These are phyloP conservation scores for Suillus sp. DNA, from an alignment of 768 basidiomycete species.

Conservation along the genomic window DNA sequence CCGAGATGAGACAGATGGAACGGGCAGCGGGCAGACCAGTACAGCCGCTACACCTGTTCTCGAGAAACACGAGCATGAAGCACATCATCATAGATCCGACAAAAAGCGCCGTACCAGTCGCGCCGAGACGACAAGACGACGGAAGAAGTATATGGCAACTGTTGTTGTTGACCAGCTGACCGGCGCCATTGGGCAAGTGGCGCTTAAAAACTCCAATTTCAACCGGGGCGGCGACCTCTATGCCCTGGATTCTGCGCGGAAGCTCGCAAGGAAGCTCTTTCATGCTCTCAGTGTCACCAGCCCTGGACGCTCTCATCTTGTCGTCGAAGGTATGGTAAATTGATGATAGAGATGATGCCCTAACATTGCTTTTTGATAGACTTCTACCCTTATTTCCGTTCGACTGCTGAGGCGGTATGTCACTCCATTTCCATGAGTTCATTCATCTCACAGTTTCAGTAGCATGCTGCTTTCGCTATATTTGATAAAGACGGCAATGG, in stretches of 20 bases:
- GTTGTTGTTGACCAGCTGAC: slow-evolving; percentile 70
- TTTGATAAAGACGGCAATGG: slow-evolving; percentile 87
- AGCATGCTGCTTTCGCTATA: slow-evolving; percentile 68
- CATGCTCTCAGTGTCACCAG: slow-evolving; percentile 57
- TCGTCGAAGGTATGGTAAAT: slow-evolving; percentile 57
- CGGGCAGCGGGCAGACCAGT: slow-evolving; percentile 22
- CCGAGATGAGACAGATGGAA: slow-evolving; percentile 7
- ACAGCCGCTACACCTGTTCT: slow-evolving; percentile 9
- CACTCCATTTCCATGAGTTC: slow-evolving; percentile 1
- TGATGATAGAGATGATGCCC: not conserved
- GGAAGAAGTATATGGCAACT: slow-evolving; percentile 55
- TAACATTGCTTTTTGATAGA: slow-evolving; percentile 43
- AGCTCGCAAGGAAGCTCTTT: slow-evolving; percentile 70
- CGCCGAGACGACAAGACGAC: slow-evolving; percentile 42
- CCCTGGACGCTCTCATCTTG: slow-evolving; percentile 60
- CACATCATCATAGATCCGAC: slow-evolving; percentile 15
- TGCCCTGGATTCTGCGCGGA: slow-evolving; percentile 62
- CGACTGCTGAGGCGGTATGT: slow-evolving; percentile 67
- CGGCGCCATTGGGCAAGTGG: slow-evolving; percentile 69
- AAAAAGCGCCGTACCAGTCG: slow-evolving; percentile 26
- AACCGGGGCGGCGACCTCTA: slow-evolving; percentile 57
- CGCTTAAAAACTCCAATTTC: slow-evolving; percentile 65
- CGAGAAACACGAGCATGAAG: slow-evolving; percentile 20
- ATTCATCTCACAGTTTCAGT: slow-evolving; percentile 13
- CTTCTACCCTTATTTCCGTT: slow-evolving; percentile 76